Base-by-base conservation (phyloP, 2,329 filamentous ascomycete genomes). In the Arthrobotrys sinensis region DNA sequence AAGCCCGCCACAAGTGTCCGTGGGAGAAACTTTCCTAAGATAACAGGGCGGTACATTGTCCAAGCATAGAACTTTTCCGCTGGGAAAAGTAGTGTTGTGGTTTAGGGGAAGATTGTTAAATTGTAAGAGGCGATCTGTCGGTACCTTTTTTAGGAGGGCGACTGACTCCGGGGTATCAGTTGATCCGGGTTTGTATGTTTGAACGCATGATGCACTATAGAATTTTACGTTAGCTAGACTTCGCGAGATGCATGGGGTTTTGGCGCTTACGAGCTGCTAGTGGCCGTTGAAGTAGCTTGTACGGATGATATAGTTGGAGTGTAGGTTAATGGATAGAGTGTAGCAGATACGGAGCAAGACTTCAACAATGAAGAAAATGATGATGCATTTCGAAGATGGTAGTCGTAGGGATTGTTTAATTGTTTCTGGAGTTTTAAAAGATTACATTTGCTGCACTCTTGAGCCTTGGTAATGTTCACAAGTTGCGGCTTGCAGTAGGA, bases 361-460 rank as follows among this genome's bases (percentile, higher is more conserved):
- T 32, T 34, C 6, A 53, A 16, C 7, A 53, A 24, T n/a, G 50
- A 32, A 53, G 50, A 53, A 53, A 53, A 53, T 0, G 28, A 53
- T 53, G 50, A 32, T n/a, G 28, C 50, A 24, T 53, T 34, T 32
- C 50, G 21, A 53, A 34, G 24, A 34, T 34, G 28, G 12, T 53
- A 53, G 28, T 53, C 50, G 8, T 53, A 53, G 7, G 50, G 50
- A 12, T 34, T 53, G 11, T 53, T 53, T 16, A 53, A 12, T 11
- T 53, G 24, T n/a, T 53, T 53, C 50, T 53, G 50, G 11, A 53
- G 28, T 53, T 24, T 32, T 14, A 53, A n/a, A 24, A 53, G 21
- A 53, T 53, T 53, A 11, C 50, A 53, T 53, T 53, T 32, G 50
- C 50, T 53, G 28, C 50, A 53, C 14, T 53, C 50, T 7, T 53